Evolutionary conservation across 2,329 filamentous ascomycete genomes (phyloP).

Genomic region (Penicillium sp.): DNA sequence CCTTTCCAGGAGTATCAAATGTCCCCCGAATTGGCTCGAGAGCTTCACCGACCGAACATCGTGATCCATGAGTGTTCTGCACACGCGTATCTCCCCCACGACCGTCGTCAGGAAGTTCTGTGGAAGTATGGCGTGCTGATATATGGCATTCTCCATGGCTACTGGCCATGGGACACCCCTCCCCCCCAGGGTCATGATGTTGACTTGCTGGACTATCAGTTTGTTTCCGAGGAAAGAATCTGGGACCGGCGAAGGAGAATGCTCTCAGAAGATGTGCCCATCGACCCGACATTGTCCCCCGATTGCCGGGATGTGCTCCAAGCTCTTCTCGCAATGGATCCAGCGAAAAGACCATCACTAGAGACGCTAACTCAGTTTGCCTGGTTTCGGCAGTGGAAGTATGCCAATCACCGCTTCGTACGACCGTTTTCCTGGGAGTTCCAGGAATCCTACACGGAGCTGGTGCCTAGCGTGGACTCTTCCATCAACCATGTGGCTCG

Average conservation of each 20-base stretch:
- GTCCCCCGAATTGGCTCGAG: conserved; percentile 25
- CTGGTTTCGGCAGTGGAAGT: conserved; percentile 26
- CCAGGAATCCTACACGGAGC: neutral
- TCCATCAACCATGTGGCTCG: too few relatives aligned
- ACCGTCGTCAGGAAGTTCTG: conserved; percentile 17
- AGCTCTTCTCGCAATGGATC: conserved; percentile 24
- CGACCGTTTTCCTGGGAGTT: conserved; percentile 12
- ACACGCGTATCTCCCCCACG: too few relatives aligned
- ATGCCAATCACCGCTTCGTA: conserved; percentile 10
- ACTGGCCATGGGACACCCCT: conserved; percentile 32
- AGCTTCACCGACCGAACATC: conserved; percentile 8
- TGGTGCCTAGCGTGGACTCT: too few relatives aligned
- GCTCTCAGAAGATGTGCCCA: conserved; percentile 25
- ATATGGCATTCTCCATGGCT: conserved; percentile 34
- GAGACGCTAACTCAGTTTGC: conserved; percentile 24
- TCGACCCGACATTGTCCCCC: conserved; percentile 30
- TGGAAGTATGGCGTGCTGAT: conserved; percentile 31
- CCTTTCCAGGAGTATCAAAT: conserved; percentile 29
- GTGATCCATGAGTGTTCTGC: neutral
- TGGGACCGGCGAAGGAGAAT: conserved; percentile 23
- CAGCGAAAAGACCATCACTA: conserved; percentile 23
- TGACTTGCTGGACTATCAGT: conserved; percentile 1
- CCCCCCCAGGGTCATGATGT: conserved; percentile 7
- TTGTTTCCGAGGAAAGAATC: neutral
- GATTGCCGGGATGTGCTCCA: conserved; percentile 33